phyloP scores from a whole-genome alignment of 2,329 filamentous ascomycete genomes.

The Fusarium sp. region DNA sequence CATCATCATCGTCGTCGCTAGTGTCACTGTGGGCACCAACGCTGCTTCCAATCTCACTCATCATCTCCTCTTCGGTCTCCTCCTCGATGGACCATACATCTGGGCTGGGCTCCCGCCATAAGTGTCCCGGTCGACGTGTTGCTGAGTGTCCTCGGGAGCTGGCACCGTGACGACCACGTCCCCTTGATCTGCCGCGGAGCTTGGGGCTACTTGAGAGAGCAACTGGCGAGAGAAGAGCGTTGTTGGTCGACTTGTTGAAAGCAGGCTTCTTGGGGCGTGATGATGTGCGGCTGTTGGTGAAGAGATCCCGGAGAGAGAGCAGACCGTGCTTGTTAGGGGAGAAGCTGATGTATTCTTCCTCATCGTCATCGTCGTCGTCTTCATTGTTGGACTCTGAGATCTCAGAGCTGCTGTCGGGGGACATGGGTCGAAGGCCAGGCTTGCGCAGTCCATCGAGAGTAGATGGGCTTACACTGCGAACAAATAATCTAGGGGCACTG shows the following conservation, averaged over 20 bases:
- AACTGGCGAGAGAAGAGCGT: constrained; percentile 46
- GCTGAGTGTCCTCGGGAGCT: constrained; percentile 47
- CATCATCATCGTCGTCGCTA: constrained; percentile 43
- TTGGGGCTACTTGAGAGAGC: constrained; percentile 47
- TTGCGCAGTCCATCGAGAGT: constrained; percentile 66
- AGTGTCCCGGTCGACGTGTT: constrained; percentile 56
- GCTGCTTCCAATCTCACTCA: constrained; percentile 58
- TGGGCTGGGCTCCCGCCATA: constrained; percentile 70
- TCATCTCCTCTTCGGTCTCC: constrained; percentile 67
- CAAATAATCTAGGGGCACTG: constrained; percentile 59
- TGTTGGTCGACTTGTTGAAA: constrained; percentile 50
- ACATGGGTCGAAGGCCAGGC: constrained; percentile 50
- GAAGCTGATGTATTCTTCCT: constrained; percentile 66
- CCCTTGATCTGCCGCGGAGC: constrained; percentile 50
- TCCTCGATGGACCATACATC: constrained; percentile 73
- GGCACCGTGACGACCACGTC: constrained; percentile 50
- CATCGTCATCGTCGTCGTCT: constrained; percentile 62
- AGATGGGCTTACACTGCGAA: constrained; percentile 70
- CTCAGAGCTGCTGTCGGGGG: constrained; percentile 51
- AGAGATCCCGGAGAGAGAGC: constrained; percentile 60
- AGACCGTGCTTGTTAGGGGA: constrained; percentile 56
- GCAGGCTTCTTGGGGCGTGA: constrained; percentile 52
- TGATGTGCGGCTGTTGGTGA: constrained; percentile 53
- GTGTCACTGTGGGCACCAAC: constrained; percentile 49
- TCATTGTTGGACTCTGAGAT: constrained; percentile 62